phyloP scores from a whole-genome alignment of 257 asterid species.

The Nicotiana paniculata region DNA sequence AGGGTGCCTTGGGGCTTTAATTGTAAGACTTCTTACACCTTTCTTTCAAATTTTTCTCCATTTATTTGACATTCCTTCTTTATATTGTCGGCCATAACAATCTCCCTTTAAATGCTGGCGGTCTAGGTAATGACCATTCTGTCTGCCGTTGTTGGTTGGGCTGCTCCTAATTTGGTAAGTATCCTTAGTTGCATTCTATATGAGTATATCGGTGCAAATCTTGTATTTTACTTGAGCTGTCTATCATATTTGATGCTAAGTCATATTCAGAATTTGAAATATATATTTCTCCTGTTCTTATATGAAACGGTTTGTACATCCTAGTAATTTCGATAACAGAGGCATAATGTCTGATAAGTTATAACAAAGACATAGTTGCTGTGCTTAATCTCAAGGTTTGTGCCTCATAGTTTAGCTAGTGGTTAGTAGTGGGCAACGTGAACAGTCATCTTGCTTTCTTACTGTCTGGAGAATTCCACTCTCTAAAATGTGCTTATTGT shows the following conservation, averaged over 20 bases:
- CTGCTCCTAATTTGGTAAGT: constrained; percentile 85
- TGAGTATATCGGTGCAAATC: not conserved
- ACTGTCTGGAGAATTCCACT: not conserved
- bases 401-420: not conserved
- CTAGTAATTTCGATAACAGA: not conserved
- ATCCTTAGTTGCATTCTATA: constrained; percentile 4
- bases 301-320: not conserved
- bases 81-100: not conserved
- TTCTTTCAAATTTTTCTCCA: not conserved
- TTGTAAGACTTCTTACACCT: constrained; percentile 44
- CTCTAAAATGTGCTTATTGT: not conserved
- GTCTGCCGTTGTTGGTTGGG: constrained; percentile 97
- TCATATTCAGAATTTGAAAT: not conserved
- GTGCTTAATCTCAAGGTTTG: not conserved
- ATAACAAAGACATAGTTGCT: not conserved
- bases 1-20: constrained; percentile 92
- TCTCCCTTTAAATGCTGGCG: not conserved
- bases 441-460: not conserved
- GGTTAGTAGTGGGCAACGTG: not conserved
- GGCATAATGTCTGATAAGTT: not conserved
- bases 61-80: not conserved
- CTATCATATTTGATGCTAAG: not conserved
- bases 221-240: not conserved
- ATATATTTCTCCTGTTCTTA: not conserved
- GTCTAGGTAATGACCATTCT: constrained; percentile 87